Evolutionary conservation across 192 early-diverging fungal species (phyloP), one percentile per base, ranked within the genome.

Genomic region (Gaertneriomyces semiglobifer): DNA sequence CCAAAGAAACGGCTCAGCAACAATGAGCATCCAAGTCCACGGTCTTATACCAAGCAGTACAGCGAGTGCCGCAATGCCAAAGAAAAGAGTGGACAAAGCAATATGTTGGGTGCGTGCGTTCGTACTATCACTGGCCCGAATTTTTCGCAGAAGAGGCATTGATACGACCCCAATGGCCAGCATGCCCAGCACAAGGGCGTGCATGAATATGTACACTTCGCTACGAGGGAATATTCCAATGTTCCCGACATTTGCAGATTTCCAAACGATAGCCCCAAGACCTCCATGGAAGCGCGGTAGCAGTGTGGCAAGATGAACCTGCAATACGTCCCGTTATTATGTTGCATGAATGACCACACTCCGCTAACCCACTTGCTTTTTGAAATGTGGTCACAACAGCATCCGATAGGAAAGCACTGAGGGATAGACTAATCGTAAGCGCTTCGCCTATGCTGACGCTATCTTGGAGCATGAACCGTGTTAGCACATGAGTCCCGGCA

Each of bases 361-460:
- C 71, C 16, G 44, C 60, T 39, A 14, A 12, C 43, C 12, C 39
- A 8, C 57, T 65, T 76, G 83, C 79, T 58, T 77, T 71, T 7
- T 60, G 68, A 14, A 74, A 47, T 6, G 79, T 66, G 42, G 64
- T 72, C 50, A 80, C 61, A 33, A 76, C 44, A 14, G 79, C 79
- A 51, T 79, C 81, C 25, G 80, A 41, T 0, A 77, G 69, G 18
- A 90, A 65, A 5, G 88, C 62, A 2, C 84, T 78, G 9, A 87
- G 53, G 0, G 78, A 75, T 66, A 88, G 83, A 4, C 83, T 72
- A 11, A 91, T 57, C 11, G 89, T 67, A 25, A 81, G 77, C 70
- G 87, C 69, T 65, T 91, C 89, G 9, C 88, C 87, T 56, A 86
- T 76, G 0, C 88, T 88, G 71, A 91, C 88, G 41, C 81, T 84